A percentile compares a stretch with the other conserved stretches of the same genome.
These are phyloP conservation scores for Lycium barbarum DNA, from an alignment of 257 asterid genomes.

Conservation along the genomic window DNA sequence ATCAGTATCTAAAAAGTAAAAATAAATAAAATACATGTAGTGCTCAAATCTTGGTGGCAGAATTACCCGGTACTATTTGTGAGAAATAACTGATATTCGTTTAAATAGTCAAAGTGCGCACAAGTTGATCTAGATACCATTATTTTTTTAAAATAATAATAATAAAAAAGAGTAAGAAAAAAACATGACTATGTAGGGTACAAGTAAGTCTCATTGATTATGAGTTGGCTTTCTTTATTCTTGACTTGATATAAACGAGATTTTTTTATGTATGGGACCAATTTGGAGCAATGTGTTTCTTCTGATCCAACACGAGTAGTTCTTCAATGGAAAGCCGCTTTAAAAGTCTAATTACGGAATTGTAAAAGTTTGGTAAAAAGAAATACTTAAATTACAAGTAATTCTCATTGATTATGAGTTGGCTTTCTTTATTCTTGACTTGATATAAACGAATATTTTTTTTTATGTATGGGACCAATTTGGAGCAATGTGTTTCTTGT, in stretches of 20 bases:
- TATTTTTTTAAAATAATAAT: too few species aligned
- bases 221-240: background rate
- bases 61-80: fast-evolving
- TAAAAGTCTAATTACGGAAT: background rate
- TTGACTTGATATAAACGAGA: constrained; percentile 18
- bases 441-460: background rate
- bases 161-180: background rate
- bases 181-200: background rate
- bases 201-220: background rate
- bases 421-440: constrained; percentile 7
- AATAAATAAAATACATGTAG: background rate
- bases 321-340: background rate
- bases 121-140: too few species aligned
- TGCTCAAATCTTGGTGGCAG: background rate
- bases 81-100: fast-evolving
- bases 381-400: background rate
- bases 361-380: background rate
- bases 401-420: constrained; percentile 1
- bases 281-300: constrained; percentile 28
- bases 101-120: background rate
- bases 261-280: background rate
- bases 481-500: constrained; percentile 23
- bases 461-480: background rate
- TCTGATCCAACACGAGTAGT: background rate
- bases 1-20: background rate